A percentile compares a stretch with the other conserved stretches of the same genome.
phyloP scores from a whole-genome alignment of 2,329 filamentous ascomycete genomes.

The Pleomassaria siparia region DNA sequence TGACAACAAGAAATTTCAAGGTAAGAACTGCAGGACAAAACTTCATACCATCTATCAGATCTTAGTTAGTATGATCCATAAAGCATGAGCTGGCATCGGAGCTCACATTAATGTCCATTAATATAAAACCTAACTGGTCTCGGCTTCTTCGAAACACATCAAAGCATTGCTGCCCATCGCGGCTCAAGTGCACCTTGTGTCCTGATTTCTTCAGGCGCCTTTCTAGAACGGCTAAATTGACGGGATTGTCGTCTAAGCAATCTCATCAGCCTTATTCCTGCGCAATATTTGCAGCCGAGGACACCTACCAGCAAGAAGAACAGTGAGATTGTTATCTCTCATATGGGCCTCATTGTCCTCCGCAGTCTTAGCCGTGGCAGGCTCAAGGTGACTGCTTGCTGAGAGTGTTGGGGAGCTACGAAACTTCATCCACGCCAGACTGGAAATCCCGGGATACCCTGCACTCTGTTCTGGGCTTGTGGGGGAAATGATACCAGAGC shows the following conservation, averaged over 20 bases:
- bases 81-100: too few species aligned
- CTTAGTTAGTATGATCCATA: background rate
- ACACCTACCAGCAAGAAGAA: too few species aligned
- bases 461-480: background rate
- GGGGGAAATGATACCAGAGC: background rate
- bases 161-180: conserved; percentile 9
- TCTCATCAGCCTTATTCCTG: too few species aligned
- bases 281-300: too few species aligned
- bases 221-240: conserved; percentile 9
- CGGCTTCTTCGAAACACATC: conserved; percentile 4
- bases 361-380: too few species aligned
- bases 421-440: too few species aligned
- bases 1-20: too few species aligned
- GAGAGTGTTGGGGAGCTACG: too few species aligned
- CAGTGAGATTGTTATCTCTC: background rate
- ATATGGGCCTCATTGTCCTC: too few species aligned
- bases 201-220: conserved; percentile 7
- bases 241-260: conserved; percentile 9
- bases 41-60: background rate
- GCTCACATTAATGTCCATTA: conserved; percentile 10
- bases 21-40: too few species aligned
- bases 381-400: too few species aligned
- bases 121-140: conserved; percentile 1
- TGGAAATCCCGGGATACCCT: background rate
- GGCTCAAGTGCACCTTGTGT: conserved; percentile 5